Evolutionary conservation across 768 basidiomycete species (phyloP).

Genomic region (Tulasnella sp.): DNA sequence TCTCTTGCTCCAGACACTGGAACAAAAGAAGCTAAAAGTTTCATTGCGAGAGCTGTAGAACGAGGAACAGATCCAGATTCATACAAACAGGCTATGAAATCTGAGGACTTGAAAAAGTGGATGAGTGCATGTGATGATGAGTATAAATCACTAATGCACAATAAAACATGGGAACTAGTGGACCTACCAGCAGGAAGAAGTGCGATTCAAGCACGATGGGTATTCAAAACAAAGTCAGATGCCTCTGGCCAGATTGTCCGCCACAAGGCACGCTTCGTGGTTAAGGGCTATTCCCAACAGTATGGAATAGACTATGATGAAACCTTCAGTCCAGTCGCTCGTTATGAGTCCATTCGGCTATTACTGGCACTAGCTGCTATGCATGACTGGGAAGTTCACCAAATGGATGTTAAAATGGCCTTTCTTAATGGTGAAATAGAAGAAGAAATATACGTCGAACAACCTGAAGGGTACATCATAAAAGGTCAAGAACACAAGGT

Average conservation of each 20-base stretch:
- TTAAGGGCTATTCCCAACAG: slow-evolving; percentile 34
- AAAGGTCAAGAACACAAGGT: neutral
- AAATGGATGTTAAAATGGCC: slow-evolving; percentile 26
- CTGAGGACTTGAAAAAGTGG: neutral
- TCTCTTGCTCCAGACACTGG: neutral
- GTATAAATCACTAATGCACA: neutral
- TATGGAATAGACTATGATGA: slow-evolving; percentile 33
- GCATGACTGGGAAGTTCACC: slow-evolving; percentile 24
- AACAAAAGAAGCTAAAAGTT: neutral
- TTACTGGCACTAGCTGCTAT: slow-evolving; percentile 19
- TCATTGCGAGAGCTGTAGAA: neutral
- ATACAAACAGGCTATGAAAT: slow-evolving; percentile 2
- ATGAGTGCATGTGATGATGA: neutral
- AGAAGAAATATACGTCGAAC: slow-evolving; percentile 28
- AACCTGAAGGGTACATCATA: slow-evolving; percentile 19
- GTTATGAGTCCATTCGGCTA: slow-evolving; percentile 6
- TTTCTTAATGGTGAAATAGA: slow-evolving; percentile 28
- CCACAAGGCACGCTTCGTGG: slow-evolving; percentile 34
- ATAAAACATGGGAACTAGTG: slow-evolving; percentile 28
- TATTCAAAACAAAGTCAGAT: slow-evolving; percentile 33
- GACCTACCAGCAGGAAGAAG: slow-evolving; percentile 28
- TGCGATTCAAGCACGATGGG: slow-evolving; percentile 31
- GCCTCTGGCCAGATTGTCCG: slow-evolving; percentile 28
- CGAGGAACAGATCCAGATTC: neutral
- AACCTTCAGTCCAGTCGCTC: slow-evolving; percentile 28